Conservation (phyloP, 768 basidiomycete genomes). For the Phlebiopsis gigantea region DNA sequence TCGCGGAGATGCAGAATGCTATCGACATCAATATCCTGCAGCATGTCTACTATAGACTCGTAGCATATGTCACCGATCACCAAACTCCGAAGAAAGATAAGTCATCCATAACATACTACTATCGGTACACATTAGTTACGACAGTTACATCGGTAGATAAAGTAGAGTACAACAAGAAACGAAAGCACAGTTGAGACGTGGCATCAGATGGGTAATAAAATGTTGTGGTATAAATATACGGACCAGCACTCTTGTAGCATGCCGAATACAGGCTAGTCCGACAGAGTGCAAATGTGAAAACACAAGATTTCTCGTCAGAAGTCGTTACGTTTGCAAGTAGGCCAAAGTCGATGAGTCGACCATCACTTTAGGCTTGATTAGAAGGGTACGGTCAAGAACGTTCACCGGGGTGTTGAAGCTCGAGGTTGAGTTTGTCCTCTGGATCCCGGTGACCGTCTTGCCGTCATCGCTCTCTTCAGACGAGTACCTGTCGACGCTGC, state of each 20-base stretch:
- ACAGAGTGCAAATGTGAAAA: no score
- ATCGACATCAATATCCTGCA: no score
- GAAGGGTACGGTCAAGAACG: conserved; percentile 14
- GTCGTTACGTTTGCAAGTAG: background rate
- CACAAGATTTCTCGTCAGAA: no score
- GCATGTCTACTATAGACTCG: no score
- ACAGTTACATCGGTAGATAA: background rate
- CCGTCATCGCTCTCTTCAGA: no score
- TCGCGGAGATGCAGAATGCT: no score
- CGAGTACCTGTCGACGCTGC: background rate
- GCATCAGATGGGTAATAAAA: background rate
- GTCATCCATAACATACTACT: background rate
- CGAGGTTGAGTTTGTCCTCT: background rate
- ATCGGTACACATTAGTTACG: no score
- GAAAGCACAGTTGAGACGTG: background rate
- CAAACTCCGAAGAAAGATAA: no score
- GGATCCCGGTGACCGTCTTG: background rate
- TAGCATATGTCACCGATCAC: no score
- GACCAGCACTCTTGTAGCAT: background rate
- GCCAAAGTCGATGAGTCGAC: conserved; percentile 19
- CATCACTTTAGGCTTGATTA: conserved; percentile 26
- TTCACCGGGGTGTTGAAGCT: background rate
- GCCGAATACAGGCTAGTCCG: no score
- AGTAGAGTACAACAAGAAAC: background rate
- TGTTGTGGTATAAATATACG: background rate